A percentile compares a stretch with the other conserved stretches of the same genome.
Conservation (phyloP, 225 moss, liverwort and hornwort genomes). For the Neckera pumila region DNA sequence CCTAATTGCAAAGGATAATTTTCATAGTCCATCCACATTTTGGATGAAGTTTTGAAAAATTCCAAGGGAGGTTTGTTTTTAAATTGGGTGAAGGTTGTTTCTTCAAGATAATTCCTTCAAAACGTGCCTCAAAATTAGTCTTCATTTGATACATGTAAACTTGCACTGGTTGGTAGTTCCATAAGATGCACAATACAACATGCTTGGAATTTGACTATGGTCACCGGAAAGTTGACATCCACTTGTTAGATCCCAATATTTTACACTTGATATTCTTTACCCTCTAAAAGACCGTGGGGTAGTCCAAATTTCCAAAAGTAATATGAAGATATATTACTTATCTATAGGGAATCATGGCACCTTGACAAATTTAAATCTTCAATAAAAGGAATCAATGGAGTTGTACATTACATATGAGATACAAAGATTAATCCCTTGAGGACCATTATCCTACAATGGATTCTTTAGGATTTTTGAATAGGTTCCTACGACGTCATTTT, state of each 20-base stretch:
- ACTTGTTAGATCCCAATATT: background rate
- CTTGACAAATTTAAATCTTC: background rate
- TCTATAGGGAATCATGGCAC: accelerated
- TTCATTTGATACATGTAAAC: no score
- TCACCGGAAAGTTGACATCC: background rate
- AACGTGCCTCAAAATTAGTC: no score
- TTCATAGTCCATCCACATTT: no score
- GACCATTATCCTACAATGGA: accelerated
- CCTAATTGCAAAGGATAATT: no score
- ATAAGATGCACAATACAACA: background rate
- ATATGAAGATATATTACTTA: background rate
- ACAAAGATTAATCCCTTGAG: accelerated
- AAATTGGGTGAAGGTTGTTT: no score
- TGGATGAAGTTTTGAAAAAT: no score
- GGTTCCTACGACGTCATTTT: background rate
- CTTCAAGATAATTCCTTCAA: no score
- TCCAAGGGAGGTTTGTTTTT: no score
- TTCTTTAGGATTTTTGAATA: background rate
- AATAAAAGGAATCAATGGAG: background rate
- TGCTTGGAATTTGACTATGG: background rate
- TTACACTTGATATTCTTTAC: no score
- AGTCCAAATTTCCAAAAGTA: background rate
- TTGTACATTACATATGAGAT: background rate
- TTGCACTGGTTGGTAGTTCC: background rate
- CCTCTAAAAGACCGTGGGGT: background rate